These are phyloP conservation scores for Jacaranda mimosifolia DNA, from an alignment of 257 asterid genomes.

Conservation along the genomic window DNA sequence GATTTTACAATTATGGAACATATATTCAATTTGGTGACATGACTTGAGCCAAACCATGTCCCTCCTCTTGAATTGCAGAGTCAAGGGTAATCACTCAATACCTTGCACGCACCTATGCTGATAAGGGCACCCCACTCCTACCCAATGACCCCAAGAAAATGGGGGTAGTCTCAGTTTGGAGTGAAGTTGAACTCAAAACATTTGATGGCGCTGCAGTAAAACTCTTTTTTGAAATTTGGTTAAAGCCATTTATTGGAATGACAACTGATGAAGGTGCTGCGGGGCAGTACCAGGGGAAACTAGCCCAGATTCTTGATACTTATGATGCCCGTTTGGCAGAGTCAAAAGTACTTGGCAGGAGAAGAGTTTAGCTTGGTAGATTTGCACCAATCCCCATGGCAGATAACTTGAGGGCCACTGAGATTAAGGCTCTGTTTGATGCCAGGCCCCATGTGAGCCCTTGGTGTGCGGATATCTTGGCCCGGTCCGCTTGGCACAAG, in stretches of 20 bases:
- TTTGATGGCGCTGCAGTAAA: conserved; percentile 50
- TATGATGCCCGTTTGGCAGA: conserved; percentile 56
- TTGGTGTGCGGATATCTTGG: conserved; percentile 62
- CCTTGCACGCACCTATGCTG: conserved; percentile 47
- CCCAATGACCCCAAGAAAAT: conserved; percentile 51
- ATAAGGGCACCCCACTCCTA: conserved; percentile 51
- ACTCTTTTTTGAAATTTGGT: conserved; percentile 50
- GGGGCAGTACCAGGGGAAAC: conserved; percentile 36
- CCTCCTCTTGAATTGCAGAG: conserved; percentile 37
- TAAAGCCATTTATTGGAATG: conserved; percentile 59
- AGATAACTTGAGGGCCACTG: conserved; percentile 46
- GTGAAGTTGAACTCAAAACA: conserved; percentile 65
- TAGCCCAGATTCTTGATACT: conserved; percentile 45
- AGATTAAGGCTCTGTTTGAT: conserved; percentile 44
- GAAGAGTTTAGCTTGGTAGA: conserved; percentile 64
- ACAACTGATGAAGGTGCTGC: conserved; percentile 48
- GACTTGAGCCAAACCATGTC: no score
- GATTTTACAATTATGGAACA: no score
- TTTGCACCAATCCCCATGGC: conserved; percentile 63
- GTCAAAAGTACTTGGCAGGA: conserved; percentile 65
- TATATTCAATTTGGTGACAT: no score
- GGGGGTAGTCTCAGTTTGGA: conserved; percentile 51
- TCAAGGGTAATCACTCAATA: conserved; percentile 70
- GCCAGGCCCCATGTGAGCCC: conserved; percentile 58
- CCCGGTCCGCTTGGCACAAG: conserved; percentile 73